A percentile compares a stretch with the other conserved stretches of the same genome.
These are phyloP conservation scores for Hyphopichia pseudoburtonii DNA, from an alignment of 1,139 yeast species.

Conservation along the genomic window DNA sequence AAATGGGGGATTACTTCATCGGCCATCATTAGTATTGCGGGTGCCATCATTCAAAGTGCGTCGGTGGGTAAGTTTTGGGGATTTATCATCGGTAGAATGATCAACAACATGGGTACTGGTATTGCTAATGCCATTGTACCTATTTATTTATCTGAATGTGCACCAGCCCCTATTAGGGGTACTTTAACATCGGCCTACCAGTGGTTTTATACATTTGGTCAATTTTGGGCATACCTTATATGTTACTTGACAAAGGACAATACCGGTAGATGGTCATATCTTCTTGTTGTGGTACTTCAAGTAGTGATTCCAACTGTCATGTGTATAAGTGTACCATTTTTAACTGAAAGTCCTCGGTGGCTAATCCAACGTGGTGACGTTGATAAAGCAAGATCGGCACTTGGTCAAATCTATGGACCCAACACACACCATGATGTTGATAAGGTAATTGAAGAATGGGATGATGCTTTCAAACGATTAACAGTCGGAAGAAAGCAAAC, in stretches of 20 bases:
- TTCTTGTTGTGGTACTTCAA: constrained; percentile 15
- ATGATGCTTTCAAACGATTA: constrained; percentile 2
- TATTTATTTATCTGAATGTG: constrained; percentile 22
- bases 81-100: constrained; percentile 5
- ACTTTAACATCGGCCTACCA: constrained; percentile 9
- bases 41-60: constrained; percentile 2
- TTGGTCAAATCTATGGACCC: neutral
- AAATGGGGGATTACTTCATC: constrained; percentile 1
- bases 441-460: neutral
- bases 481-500: constrained; percentile 4
- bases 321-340: constrained; percentile 12
- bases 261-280: constrained; percentile 3
- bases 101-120: constrained; percentile 7
- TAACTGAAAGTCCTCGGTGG: constrained; percentile 23
- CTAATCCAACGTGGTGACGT: constrained; percentile 16
- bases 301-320: constrained; percentile 14
- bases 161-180: constrained; percentile 15
- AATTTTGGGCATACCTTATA: constrained; percentile 11
- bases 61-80: constrained; percentile 1
- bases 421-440: constrained; percentile 1
- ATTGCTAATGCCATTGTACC: constrained; percentile 21
- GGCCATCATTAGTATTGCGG: constrained; percentile 1
- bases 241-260: constrained; percentile 8
- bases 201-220: constrained; percentile 10
- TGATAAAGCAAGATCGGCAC: constrained; percentile 23